A percentile compares a stretch with the other conserved stretches of the same genome.
These are phyloP conservation scores for Aegilops sharonensis DNA, from an alignment of 176 grass and related monocot species.

Conservation along the genomic window DNA sequence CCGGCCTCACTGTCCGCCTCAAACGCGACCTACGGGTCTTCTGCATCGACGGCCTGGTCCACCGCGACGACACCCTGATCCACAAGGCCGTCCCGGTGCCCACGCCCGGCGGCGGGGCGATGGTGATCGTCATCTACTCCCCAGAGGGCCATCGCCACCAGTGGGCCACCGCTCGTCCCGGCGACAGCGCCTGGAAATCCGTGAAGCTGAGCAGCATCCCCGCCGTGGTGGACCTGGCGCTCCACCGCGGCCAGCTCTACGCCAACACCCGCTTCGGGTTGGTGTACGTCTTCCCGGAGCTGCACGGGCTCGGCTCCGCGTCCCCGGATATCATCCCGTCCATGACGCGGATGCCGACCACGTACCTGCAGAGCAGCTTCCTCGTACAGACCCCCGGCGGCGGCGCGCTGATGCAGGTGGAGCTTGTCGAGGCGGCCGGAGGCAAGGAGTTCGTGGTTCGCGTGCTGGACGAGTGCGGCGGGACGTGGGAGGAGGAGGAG, in stretches of 20 bases:
- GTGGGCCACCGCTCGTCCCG: slow-evolving; percentile 34
- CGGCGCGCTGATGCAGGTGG: slow-evolving; percentile 46
- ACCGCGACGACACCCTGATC: not conserved
- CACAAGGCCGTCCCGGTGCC: slow-evolving; percentile 41
- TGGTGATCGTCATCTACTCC: slow-evolving; percentile 33
- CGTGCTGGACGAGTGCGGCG: slow-evolving; percentile 43
- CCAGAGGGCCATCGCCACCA: slow-evolving; percentile 24
- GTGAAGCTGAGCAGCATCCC: slow-evolving; percentile 43
- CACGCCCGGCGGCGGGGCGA: slow-evolving; percentile 11
- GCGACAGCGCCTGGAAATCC: slow-evolving; percentile 43
- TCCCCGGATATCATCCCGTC: slow-evolving; percentile 49
- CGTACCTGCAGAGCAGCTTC: slow-evolving; percentile 40
- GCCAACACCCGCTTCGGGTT: slow-evolving; percentile 45
- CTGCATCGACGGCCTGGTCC: slow-evolving; percentile 15
- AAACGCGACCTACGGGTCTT: not conserved
- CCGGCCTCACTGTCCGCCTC: not conserved
- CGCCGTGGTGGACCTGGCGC: slow-evolving; percentile 37
- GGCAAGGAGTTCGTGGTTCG: slow-evolving; percentile 40
- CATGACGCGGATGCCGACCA: slow-evolving; percentile 28
- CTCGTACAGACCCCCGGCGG: slow-evolving; percentile 35
- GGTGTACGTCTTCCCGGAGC: slow-evolving; percentile 46
- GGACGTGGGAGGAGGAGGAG: slow-evolving; percentile 41
- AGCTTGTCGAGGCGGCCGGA: slow-evolving; percentile 9
- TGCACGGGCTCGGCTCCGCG: slow-evolving; percentile 29
- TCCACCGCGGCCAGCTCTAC: slow-evolving; percentile 42